phyloP scores from a whole-genome alignment of 495 filamentous ascomycete species.

The Talaromyces liani region DNA sequence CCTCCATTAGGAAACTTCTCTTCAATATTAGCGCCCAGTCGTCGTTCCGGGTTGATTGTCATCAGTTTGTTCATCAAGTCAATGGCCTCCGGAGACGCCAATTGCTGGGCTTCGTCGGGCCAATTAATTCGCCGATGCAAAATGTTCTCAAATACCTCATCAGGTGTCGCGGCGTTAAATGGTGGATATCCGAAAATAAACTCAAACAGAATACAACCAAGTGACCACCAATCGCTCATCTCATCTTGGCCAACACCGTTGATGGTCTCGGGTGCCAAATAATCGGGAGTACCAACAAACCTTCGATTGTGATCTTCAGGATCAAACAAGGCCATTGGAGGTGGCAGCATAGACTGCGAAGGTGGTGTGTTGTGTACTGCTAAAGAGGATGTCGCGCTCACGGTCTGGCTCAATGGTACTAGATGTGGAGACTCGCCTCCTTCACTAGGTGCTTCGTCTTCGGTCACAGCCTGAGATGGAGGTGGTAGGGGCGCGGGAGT shows the following conservation, averaged over 20 bases:
- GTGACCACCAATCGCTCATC: slow-evolving; percentile 98
- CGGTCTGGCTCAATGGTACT: slow-evolving; percentile 52
- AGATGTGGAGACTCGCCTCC: slow-evolving; percentile 64
- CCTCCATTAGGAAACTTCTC: slow-evolving; percentile 76
- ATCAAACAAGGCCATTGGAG: slow-evolving; percentile 89
- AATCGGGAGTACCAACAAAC: slow-evolving; percentile 96
- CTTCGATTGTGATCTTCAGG: slow-evolving; percentile 87
- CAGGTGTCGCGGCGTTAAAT: slow-evolving; percentile 85
- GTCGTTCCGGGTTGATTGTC: slow-evolving; percentile 67
- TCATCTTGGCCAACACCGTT: slow-evolving; percentile 92
- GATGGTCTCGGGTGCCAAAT: slow-evolving; percentile 94
- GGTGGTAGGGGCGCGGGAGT: slow-evolving; percentile 24
- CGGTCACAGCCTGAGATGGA: slow-evolving; percentile 44
- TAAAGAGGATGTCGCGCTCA: slow-evolving; percentile 43
- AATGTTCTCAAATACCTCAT: slow-evolving; percentile 96
- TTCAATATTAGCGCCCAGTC: slow-evolving; percentile 75
- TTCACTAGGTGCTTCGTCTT: slow-evolving; percentile 65
- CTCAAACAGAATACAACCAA: slow-evolving; percentile 96
- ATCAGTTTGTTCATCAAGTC: slow-evolving; percentile 90
- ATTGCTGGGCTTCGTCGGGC: slow-evolving; percentile 65
- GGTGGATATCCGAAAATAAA: slow-evolving; percentile 89
- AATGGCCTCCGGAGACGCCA: slow-evolving; percentile 76
- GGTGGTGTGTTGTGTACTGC: slow-evolving; percentile 51
- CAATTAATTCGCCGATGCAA: slow-evolving; percentile 81
- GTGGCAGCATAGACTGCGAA: slow-evolving; percentile 76